These are phyloP conservation scores for Solanum hybrid DNA, from an alignment of 305 asterid genomes.

Conservation along the genomic window DNA sequence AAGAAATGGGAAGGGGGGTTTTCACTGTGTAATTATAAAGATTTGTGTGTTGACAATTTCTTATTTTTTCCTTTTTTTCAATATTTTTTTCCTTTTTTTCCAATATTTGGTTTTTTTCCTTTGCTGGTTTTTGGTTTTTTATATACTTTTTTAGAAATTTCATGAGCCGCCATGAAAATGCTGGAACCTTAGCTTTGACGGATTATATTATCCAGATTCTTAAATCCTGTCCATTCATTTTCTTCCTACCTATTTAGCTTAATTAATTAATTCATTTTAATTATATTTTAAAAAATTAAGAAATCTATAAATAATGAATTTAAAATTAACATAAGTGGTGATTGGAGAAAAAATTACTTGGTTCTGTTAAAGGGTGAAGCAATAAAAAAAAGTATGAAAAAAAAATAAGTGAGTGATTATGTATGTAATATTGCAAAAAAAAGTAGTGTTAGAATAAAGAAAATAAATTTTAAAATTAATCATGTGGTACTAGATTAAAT, in stretches of 20 bases:
- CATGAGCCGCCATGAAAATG: conserved; percentile 44
- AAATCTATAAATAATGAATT: not conserved
- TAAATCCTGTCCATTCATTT: conserved; percentile 37
- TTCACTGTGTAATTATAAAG: not conserved
- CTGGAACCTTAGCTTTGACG: conserved; percentile 19
- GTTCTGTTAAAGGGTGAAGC: not conserved
- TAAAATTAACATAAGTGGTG: not conserved
- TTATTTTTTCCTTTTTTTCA: not conserved
- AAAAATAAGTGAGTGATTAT: not conserved
- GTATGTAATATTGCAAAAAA: not conserved
- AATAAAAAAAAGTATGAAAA: not conserved
- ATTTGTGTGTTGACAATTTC: conserved; percentile 7
- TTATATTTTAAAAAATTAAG: not conserved
- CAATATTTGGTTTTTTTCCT: not conserved
- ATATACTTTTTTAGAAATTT: conserved; percentile 12
- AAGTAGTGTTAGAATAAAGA: not conserved
- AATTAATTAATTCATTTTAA: not conserved
- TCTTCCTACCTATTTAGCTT: not conserved
- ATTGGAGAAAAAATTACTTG: not conserved
- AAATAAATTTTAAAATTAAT: not conserved
- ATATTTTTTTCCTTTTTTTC: not conserved
- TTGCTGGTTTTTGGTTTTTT: not conserved
- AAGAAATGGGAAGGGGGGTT: not conserved
- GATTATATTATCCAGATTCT: conserved; percentile 11
- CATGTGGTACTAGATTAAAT: not conserved